Percentiles rank a stretch among this genome's conserved stretches.
Conservation (phyloP, 495 filamentous ascomycete genomes). For the Penicillium psychrofluorescens region DNA sequence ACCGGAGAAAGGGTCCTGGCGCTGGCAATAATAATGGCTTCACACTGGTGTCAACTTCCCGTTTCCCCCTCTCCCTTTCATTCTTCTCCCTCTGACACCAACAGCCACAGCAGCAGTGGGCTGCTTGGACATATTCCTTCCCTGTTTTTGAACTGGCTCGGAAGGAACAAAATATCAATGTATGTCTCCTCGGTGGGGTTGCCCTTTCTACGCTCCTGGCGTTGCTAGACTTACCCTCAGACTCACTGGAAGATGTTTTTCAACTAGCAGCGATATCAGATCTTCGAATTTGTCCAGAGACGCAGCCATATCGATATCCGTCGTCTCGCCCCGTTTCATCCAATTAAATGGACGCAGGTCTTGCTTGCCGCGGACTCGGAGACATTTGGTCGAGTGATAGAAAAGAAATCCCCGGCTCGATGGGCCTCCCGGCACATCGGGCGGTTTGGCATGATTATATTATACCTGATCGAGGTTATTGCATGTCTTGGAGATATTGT, state of each 20-base stretch:
- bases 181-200: not conserved
- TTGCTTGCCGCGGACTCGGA: not conserved
- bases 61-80: no score
- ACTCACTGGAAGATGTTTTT: not conserved
- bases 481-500: not conserved
- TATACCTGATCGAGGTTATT: conserved; percentile 2
- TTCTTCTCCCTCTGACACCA: no score
- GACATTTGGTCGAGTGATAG: conserved; percentile 14
- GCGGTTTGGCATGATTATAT: conserved; percentile 16
- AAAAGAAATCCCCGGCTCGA: conserved; percentile 16
- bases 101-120: no score
- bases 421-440: conserved; percentile 3
- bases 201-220: not conserved
- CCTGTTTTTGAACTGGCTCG: not conserved
- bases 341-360: not conserved
- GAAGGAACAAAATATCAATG: not conserved
- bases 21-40: no score
- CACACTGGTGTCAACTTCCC: no score
- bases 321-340: conserved; percentile 2
- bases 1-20: no score
- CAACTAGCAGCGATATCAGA: conserved; percentile 2
- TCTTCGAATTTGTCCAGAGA: conserved; percentile 25
- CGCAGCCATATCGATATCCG: conserved; percentile 14
- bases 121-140: no score
- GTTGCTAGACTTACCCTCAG: not conserved